Conservation (phyloP, 345 rosid genomes). For the Psidium friedrichsthalianum region DNA sequence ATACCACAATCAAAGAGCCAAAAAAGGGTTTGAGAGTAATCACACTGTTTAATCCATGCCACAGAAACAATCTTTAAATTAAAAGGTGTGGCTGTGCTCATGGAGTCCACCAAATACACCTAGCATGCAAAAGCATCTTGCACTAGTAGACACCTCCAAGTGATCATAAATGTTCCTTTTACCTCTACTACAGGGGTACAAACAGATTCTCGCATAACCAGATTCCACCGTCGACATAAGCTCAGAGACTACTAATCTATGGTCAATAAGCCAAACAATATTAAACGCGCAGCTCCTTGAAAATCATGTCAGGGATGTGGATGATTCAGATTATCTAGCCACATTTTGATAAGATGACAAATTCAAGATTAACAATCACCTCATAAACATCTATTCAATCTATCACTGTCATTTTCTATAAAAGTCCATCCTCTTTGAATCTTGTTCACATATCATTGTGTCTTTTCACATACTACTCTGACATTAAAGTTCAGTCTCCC, state of each 20-base stretch:
- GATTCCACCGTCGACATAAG: neutral
- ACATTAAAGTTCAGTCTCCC: neutral
- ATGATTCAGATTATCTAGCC: neutral
- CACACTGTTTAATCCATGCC: neutral
- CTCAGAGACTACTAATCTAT: neutral
- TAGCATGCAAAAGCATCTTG: neutral
- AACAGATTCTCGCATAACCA: neutral
- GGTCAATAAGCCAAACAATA: neutral
- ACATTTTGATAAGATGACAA: neutral
- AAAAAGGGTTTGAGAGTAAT: neutral
- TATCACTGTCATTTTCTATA: neutral
- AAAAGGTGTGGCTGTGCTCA: neutral
- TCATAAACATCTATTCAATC: neutral
- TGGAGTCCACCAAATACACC: neutral
- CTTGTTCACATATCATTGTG: neutral
- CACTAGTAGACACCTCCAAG: neutral
- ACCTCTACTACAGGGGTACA: neutral
- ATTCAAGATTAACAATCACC: neutral
- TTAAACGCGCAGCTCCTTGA: neutral
- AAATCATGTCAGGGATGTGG: neutral
- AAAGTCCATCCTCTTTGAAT: neutral
- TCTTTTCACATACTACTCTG: neutral
- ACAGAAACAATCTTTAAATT: neutral
- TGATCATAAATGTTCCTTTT: constrained; percentile 14
- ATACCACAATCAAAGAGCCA: neutral